A percentile compares a stretch with the other conserved stretches of the same genome.
Evolutionary conservation across 176 grass and related monocot genomes (phyloP).

Genomic region (Carex parvula): DNA sequence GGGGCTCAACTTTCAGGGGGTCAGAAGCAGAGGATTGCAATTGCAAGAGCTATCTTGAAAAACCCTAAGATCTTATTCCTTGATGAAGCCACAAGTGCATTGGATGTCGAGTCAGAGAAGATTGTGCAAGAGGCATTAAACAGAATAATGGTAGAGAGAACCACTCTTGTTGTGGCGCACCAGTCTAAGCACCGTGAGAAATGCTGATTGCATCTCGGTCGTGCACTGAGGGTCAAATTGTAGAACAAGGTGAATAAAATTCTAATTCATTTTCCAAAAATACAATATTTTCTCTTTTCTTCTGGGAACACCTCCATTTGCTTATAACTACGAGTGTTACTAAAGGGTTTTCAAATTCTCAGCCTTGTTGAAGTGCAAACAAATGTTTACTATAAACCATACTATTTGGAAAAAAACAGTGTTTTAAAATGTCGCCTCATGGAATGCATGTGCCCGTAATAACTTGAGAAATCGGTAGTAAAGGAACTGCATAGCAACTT

Average conservation of each 20-base stretch:
- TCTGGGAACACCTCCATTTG: neutral
- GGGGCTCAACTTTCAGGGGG: slow-evolving; percentile 86
- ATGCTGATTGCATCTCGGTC: slow-evolving; percentile 66
- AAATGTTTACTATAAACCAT: neutral
- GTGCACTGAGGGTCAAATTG: slow-evolving; percentile 63
- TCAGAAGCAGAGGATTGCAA: slow-evolving; percentile 87
- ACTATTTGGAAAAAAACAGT: neutral
- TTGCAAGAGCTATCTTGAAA: slow-evolving; percentile 87
- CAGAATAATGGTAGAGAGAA: slow-evolving; percentile 62
- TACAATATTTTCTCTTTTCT: slow-evolving; percentile 13
- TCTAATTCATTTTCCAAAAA: neutral
- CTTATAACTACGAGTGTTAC: neutral
- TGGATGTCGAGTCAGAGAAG: slow-evolving; percentile 78
- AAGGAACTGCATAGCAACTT: neutral
- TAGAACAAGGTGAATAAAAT: slow-evolving; percentile 58
- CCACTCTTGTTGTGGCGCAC: slow-evolving; percentile 70
- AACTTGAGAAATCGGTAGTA: neutral
- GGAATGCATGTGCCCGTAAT: neutral
- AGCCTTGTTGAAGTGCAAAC: neutral
- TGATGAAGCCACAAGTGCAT: slow-evolving; percentile 90
- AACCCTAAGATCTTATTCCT: slow-evolving; percentile 76
- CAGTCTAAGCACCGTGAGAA: slow-evolving; percentile 75
- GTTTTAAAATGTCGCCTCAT: neutral
- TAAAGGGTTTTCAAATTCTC: neutral
- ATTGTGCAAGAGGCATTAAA: slow-evolving; percentile 79